phyloP scores from a whole-genome alignment of 2,329 filamentous ascomycete genomes.

The Beauveria sp. region DNA sequence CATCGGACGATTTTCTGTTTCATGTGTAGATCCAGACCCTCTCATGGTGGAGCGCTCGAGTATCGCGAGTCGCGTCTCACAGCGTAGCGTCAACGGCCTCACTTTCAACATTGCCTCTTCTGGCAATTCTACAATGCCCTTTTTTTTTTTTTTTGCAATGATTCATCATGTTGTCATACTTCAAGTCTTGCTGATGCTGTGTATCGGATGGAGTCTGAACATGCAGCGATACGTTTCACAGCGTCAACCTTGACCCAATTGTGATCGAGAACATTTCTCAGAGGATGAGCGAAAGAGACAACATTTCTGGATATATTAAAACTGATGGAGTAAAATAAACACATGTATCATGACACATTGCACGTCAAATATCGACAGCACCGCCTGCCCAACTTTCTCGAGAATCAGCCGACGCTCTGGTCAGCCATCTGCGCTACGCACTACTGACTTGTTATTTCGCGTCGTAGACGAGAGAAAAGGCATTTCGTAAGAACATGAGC shows the following conservation, averaged over 20 bases:
- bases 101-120: too few relatives aligned
- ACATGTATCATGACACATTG: neutral
- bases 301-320: slow-evolving; percentile 2
- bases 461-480: neutral
- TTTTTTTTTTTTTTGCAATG: too few relatives aligned
- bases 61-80: neutral
- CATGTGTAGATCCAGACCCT: neutral
- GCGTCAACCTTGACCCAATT: neutral
- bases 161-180: too few relatives aligned
- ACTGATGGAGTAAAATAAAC: neutral
- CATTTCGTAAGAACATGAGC: neutral
- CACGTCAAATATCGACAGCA: neutral
- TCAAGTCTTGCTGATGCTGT: too few relatives aligned
- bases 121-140: too few relatives aligned
- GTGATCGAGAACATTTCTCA: neutral
- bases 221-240: neutral
- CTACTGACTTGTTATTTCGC: neutral
- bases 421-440: neutral
- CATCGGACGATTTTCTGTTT: neutral
- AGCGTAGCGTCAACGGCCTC: neutral
- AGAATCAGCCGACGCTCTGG: neutral
- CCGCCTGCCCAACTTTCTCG: neutral
- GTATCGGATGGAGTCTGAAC: too few relatives aligned
- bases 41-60: neutral
- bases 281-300: neutral